phyloP scores from a whole-genome alignment of 83 land plant genomes.

The Diphasiastrum complanatum region DNA sequence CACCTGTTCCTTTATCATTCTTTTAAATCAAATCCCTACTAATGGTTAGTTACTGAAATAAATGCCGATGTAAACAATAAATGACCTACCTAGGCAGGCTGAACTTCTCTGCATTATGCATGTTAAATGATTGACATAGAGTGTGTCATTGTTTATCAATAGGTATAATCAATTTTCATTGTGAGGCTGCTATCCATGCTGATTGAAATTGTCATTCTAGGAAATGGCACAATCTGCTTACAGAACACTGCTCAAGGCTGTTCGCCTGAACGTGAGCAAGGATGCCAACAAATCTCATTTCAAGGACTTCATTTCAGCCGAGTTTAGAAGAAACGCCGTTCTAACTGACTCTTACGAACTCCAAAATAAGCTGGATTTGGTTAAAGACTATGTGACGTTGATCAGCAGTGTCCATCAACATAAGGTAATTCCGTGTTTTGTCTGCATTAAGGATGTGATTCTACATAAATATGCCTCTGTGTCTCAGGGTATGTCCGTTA shows the following conservation, averaged over 20 bases:
- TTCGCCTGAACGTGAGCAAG: constrained; percentile 49
- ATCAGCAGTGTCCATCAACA: constrained; percentile 78
- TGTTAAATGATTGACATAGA: too few relatives aligned
- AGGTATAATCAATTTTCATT: too few relatives aligned
- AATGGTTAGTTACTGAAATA: too few relatives aligned
- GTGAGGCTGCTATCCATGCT: too few relatives aligned
- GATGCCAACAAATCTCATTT: constrained; percentile 53
- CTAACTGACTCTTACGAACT: constrained; percentile 19
- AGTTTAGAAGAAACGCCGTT: constrained; percentile 45
- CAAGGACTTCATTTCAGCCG: constrained; percentile 43
- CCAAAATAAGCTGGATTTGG: constrained; percentile 48
- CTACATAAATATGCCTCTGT: not conserved
- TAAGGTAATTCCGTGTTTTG: constrained; percentile 61
- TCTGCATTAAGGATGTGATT: not conserved
- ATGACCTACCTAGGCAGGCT: too few relatives aligned
- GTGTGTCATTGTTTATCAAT: too few relatives aligned
- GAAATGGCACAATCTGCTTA: constrained; percentile 29
- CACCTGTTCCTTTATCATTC: too few relatives aligned
- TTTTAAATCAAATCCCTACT: too few relatives aligned
- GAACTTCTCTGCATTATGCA: too few relatives aligned
- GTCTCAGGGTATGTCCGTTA: constrained; percentile 13
- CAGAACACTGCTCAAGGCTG: constrained; percentile 53
- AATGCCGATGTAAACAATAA: too few relatives aligned
- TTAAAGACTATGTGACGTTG: constrained; percentile 53
- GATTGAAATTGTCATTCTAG: too few relatives aligned